phyloP scores from a whole-genome alignment of 2,329 filamentous ascomycete genomes.

The Phaeosphaeria sp. region DNA sequence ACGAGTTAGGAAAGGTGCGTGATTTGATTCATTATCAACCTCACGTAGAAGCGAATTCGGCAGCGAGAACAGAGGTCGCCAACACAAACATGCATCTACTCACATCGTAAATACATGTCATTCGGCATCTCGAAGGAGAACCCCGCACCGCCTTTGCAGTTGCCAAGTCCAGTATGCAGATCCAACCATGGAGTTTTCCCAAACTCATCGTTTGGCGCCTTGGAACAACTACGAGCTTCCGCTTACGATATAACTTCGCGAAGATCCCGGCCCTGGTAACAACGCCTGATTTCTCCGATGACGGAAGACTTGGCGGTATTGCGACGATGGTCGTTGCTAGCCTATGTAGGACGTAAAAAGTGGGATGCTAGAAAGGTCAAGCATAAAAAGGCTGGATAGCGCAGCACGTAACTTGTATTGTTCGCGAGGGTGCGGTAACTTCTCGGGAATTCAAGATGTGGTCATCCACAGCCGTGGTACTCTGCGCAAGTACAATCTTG shows the following conservation, averaged over 20 bases:
- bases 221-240: conserved; percentile 27
- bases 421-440: no score
- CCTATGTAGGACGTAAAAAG: conserved; percentile 4
- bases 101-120: no score
- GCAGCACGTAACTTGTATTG: no score
- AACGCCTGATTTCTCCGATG: conserved; percentile 5
- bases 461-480: conserved; percentile 4
- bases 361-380: conserved; percentile 6
- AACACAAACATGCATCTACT: no score
- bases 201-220: conserved; percentile 14
- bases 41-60: no score
- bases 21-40: no score
- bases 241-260: conserved; percentile 18
- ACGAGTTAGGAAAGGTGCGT: no score
- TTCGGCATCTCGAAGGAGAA: conserved; percentile 2
- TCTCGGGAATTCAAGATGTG: conserved; percentile 13
- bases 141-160: conserved; percentile 11
- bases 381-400: conserved; percentile 5
- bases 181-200: conserved; percentile 4
- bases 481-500: conserved; percentile 12
- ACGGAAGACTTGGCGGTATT: conserved; percentile 10
- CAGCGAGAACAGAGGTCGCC: no score
- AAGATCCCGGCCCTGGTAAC: conserved; percentile 5
- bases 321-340: conserved; percentile 9
- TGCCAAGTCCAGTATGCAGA: conserved; percentile 15